phyloP scores from a whole-genome alignment of 257 asterid genomes.

The Apocynum venetum region DNA sequence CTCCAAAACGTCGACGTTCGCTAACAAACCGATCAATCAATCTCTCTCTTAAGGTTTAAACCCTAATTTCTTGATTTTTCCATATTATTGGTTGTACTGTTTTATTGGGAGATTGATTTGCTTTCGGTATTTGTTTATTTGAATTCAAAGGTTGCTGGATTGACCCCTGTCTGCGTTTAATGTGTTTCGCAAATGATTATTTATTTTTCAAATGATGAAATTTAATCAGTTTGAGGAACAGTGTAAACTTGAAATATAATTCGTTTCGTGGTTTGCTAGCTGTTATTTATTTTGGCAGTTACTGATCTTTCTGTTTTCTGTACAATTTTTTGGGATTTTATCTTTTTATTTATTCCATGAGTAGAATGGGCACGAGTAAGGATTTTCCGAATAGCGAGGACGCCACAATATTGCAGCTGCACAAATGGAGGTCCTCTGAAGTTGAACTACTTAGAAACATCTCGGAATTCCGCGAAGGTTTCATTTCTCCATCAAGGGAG shows the following conservation, averaged over 20 bases:
- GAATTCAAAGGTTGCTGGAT: neutral
- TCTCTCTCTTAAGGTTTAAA: neutral
- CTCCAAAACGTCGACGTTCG: neutral
- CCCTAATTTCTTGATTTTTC: neutral
- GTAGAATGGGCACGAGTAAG: constrained; percentile 13
- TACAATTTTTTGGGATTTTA: neutral
- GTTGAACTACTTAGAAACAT: constrained; percentile 47
- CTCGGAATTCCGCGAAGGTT: constrained; percentile 70
- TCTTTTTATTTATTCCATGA: neutral
- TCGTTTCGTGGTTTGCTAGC: neutral
- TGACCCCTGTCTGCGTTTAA: neutral
- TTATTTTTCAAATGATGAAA: neutral
- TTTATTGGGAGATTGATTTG: constrained; percentile 1
- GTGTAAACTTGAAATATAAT: neutral
- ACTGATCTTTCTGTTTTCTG: neutral
- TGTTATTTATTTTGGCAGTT: neutral
- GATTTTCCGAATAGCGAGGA: constrained; percentile 37
- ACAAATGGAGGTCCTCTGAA: constrained; percentile 72
- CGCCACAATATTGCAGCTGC: constrained; percentile 70
- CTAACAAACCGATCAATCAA: neutral
- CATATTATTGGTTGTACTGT: neutral
- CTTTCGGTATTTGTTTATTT: neutral
- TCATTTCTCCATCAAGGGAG: constrained; percentile 81
- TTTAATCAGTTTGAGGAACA: neutral
- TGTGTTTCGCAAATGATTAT: neutral